Evolutionary conservation across 352 stramenopile genomes (phyloP).

Genomic region (Phytophthora podocarpi): DNA sequence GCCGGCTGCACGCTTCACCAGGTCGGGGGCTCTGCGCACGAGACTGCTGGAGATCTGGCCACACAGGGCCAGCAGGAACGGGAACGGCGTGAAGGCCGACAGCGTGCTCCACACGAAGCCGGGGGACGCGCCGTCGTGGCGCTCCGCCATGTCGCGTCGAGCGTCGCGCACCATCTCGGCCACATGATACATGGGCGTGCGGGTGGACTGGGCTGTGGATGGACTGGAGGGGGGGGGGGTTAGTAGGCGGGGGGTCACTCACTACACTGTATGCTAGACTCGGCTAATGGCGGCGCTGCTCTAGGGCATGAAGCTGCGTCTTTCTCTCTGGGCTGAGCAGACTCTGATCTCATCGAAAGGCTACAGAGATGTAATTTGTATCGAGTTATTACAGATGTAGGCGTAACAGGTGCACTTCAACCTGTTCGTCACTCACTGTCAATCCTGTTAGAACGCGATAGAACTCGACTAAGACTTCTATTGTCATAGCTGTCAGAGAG

Average conservation of each 20-base stretch:
- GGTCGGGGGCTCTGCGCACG: conserved; percentile 74
- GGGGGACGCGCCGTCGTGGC: conserved; percentile 50
- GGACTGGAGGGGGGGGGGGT: neutral
- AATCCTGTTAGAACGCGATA: no score
- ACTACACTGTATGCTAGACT: neutral
- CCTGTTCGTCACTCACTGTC: no score
- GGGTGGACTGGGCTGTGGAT: neutral
- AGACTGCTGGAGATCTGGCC: conserved; percentile 76
- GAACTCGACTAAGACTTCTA: no score
- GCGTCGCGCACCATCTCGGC: conserved; percentile 86
- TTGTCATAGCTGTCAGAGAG: no score
- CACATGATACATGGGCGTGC: conserved; percentile 73
- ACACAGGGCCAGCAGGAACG: conserved; percentile 71
- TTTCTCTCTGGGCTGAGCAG: no score
- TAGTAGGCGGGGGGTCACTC: no score
- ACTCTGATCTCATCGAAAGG: neutral
- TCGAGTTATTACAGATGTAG: neutral
- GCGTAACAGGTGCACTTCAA: conserved; percentile 4
- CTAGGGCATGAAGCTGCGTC: conserved; percentile 12
- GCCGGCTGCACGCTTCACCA: conserved; percentile 73
- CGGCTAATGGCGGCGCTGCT: neutral
- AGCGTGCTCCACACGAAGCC: conserved; percentile 44
- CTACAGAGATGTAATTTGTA: conserved; percentile 5
- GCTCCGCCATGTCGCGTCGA: conserved; percentile 78
- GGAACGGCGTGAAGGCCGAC: conserved; percentile 76